Conservation (phyloP, 176 grass and related monocot species). For the Aegilops umbellulata region DNA sequence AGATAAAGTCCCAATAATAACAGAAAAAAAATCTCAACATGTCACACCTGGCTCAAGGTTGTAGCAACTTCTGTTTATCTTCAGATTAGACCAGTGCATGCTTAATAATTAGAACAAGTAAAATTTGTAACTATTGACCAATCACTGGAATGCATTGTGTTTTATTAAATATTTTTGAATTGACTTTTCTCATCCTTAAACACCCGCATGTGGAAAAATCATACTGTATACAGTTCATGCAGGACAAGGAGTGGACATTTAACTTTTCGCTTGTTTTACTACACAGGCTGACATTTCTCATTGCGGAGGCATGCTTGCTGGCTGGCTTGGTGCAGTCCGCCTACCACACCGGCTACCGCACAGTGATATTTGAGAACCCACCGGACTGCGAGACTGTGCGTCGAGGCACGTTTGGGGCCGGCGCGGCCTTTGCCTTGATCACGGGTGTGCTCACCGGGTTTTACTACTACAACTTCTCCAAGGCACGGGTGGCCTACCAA, state of each 20-base stretch:
- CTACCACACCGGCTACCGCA: slow-evolving; percentile 79
- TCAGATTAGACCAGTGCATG: background rate
- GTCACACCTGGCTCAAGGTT: background rate
- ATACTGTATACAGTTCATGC: background rate
- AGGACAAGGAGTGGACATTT: background rate
- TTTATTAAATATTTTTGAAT: background rate
- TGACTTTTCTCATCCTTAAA: background rate
- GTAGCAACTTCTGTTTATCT: background rate
- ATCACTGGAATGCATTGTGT: background rate
- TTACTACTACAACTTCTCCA: slow-evolving; percentile 75
- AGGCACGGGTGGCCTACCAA: slow-evolving; percentile 25
- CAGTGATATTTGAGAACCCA: slow-evolving; percentile 41
- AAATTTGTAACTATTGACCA: background rate
- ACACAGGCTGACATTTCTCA: slow-evolving; percentile 71
- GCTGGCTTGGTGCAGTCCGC: slow-evolving; percentile 71
- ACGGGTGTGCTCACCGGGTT: slow-evolving; percentile 60
- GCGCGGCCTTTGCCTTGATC: slow-evolving; percentile 69
- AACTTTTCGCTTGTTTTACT: background rate
- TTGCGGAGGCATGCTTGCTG: slow-evolving; percentile 73
- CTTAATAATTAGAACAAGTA: background rate
- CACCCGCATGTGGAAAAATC: background rate
- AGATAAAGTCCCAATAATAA: background rate
- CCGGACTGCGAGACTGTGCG: slow-evolving; percentile 65
- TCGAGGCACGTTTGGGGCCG: slow-evolving; percentile 69
- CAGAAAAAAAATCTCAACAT: background rate